Base-by-base conservation (phyloP, 2,329 filamentous ascomycete genomes). In the Knoxdaviesia capensis region DNA sequence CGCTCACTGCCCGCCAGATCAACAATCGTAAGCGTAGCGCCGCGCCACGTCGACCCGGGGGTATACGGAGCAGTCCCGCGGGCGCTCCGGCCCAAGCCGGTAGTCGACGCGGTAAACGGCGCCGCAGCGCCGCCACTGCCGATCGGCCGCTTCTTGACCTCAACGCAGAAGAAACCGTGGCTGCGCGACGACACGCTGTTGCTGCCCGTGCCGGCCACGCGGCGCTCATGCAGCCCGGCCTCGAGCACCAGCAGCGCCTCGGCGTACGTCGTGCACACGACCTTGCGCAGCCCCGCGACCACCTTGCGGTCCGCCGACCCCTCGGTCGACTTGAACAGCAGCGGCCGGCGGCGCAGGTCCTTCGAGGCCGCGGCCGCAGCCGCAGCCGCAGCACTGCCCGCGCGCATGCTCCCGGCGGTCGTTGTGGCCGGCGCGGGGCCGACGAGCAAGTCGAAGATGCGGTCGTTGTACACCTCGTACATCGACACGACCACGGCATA, bases 401-500 rank as follows among this genome's bases (percentile, higher is more conserved):
- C 20, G 20, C 20, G 20, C 20, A 3, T 20, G 20, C 20, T 20
- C 20, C 20, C 20, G 20, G 20, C 20, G 20, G 20, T 3, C 20
- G 20, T 20, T 2, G 2, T 20, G 4, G 41, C 11, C n/a, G 38
- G 33, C 6, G 38, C 29, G 10, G 33, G 31, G 29, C 36, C 38
- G 28, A 66, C 59, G 1, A 98, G 66, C 0, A 98, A 74, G 53
- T 98, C 90, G 56, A 92, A 96, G 49, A 98, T 96, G 34, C 87
- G 78, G 60, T 98, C 88, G 54, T 98, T 98, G 64, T 98, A 94
- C 1, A 98, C 88, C 58, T 98, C 90, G 59, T 96, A 96, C 87
- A 98, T 98, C 42, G 86, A 94, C 28, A 98, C 69, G 7, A 98
- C 65, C 42, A 98, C 76, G 5, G 81, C 80, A 51, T 94, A 94